These are phyloP conservation scores for Lentinula edodes DNA, from an alignment of 768 basidiomycete genomes.

Conservation along the genomic window DNA sequence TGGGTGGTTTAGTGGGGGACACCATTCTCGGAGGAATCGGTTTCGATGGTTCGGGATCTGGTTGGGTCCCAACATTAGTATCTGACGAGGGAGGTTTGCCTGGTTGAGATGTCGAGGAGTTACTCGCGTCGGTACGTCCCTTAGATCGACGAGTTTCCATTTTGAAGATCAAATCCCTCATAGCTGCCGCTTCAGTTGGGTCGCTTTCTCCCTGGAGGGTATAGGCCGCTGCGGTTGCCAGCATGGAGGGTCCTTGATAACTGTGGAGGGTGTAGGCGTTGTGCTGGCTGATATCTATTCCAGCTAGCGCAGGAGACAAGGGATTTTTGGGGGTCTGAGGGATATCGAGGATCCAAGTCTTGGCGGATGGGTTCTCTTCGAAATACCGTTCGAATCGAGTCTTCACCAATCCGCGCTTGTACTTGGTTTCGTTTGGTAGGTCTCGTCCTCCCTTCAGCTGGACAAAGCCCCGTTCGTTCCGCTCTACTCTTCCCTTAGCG, in stretches of 20 bases:
- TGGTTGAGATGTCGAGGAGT: background rate
- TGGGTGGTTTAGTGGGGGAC: background rate
- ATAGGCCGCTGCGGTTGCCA: background rate
- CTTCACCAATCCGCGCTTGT: background rate
- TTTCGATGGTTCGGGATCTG: background rate
- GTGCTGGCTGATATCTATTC: background rate
- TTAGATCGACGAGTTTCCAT: background rate
- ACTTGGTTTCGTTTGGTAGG: background rate
- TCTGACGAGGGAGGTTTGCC: too few species aligned
- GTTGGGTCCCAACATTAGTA: too few species aligned
- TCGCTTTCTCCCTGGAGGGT: too few species aligned
- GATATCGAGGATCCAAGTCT: background rate
- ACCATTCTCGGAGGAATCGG: background rate
- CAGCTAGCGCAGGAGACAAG: accelerated
- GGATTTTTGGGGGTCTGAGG: too few species aligned
- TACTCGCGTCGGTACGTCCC: background rate
- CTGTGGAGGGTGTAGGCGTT: background rate
- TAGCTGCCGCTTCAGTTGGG: background rate
- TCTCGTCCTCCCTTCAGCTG: background rate
- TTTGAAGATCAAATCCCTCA: background rate
- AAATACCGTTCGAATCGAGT: background rate
- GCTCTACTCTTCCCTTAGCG: background rate
- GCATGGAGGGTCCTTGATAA: background rate
- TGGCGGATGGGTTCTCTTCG: background rate
- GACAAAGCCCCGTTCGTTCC: background rate